Evolutionary conservation across 2,329 filamentous ascomycete species (phyloP).

Genomic region (Pseudocercospora crystallina): DNA sequence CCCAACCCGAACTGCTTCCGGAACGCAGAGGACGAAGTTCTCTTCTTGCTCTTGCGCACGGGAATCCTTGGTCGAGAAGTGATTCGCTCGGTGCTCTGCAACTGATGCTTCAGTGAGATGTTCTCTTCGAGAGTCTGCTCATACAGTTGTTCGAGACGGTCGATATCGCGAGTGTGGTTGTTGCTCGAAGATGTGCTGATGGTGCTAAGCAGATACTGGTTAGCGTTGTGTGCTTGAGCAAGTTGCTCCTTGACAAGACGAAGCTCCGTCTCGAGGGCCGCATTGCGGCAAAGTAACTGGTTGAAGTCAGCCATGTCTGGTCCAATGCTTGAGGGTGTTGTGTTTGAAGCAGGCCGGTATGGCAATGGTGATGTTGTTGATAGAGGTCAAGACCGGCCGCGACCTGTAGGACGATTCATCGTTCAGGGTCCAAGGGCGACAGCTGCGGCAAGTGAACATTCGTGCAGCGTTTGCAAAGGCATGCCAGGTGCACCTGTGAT

Average conservation of each 20-base stretch:
- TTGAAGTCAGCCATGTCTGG: not conserved
- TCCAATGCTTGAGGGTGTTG: no score
- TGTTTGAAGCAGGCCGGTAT: no score
- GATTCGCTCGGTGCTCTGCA: not conserved
- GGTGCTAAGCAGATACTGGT: slow-evolving; percentile 19
- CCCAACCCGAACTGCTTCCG: not conserved
- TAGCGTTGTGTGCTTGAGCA: slow-evolving; percentile 22
- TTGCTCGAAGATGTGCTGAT: slow-evolving; percentile 8
- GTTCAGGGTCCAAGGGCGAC: no score
- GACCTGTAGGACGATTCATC: no score
- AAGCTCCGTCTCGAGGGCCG: slow-evolving; percentile 28
- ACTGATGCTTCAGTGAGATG: not conserved
- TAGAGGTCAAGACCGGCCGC: no score
- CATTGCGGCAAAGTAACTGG: slow-evolving; percentile 21
- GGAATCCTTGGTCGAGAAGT: not conserved
- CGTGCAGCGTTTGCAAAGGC: no score
- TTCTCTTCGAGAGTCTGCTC: slow-evolving; percentile 11
- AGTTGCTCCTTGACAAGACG: slow-evolving; percentile 27
- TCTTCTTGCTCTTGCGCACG: no score
- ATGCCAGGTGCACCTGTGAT: no score
- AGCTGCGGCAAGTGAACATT: no score
- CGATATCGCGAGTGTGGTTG: not conserved
- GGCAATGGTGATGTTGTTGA: no score
- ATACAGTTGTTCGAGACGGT: slow-evolving; percentile 7
- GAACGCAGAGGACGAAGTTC: not conserved